A percentile compares a stretch with the other conserved stretches of the same genome.
These are phyloP conservation scores for Fagopyrum esculentum DNA, from an alignment of 148 eudicot species.

Conservation along the genomic window DNA sequence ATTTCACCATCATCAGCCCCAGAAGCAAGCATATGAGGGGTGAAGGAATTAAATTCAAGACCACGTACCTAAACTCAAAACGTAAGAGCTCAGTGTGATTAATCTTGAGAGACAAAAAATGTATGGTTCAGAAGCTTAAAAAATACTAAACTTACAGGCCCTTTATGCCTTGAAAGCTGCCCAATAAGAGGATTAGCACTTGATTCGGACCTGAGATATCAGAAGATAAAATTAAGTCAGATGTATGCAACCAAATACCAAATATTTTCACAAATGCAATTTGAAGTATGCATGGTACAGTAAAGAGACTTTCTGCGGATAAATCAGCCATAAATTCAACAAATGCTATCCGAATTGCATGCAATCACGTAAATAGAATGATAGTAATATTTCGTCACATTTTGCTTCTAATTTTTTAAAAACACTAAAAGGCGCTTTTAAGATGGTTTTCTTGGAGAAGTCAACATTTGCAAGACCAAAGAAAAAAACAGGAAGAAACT, in stretches of 20 bases:
- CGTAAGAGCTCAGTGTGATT: background rate
- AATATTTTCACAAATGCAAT: background rate
- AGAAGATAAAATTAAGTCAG: background rate
- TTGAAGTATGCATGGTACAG: background rate
- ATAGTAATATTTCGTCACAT: background rate
- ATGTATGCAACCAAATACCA: background rate
- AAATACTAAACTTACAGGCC: slow-evolving; percentile 51
- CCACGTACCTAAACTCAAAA: slow-evolving; percentile 61
- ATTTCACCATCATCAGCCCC: slow-evolving; percentile 99
- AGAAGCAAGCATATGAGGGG: slow-evolving; percentile 77
- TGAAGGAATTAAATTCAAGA: slow-evolving; percentile 62
- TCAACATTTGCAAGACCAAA: background rate
- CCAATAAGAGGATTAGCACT: slow-evolving; percentile 44
- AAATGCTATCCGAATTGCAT: no score
- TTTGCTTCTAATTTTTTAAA: background rate
- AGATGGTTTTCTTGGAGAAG: background rate
- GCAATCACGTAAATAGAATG: background rate
- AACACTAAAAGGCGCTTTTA: background rate
- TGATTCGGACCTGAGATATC: slow-evolving; percentile 37
- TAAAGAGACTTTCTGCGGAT: no score
- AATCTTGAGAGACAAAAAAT: background rate
- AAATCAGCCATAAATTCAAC: no score
- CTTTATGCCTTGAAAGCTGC: slow-evolving; percentile 63
- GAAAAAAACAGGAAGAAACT: no score
- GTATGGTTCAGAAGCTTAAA: background rate